phyloP scores from a whole-genome alignment of 768 basidiomycete genomes.

The Suillus occidentalis region DNA sequence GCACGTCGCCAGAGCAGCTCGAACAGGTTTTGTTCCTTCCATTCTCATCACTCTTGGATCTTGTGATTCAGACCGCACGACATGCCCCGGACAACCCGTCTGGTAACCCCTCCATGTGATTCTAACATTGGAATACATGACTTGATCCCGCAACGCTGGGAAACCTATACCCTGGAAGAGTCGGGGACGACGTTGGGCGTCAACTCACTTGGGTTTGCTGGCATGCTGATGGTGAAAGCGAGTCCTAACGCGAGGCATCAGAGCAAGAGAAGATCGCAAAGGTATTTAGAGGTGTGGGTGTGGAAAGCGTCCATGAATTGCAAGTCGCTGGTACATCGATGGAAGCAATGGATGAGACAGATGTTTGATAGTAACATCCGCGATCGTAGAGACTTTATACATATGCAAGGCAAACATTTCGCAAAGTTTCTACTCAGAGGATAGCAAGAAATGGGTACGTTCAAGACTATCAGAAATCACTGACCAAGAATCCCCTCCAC shows the following conservation, averaged over 20 bases:
- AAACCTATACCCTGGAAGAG: conserved; percentile 52
- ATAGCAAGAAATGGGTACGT: not conserved
- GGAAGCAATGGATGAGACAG: conserved; percentile 30
- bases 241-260: conserved; percentile 70
- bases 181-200: conserved; percentile 65
- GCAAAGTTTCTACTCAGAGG: not conserved
- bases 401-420: not conserved
- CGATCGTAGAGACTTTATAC: not conserved
- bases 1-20: conserved; percentile 40
- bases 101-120: conserved; percentile 72
- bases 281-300: conserved; percentile 63
- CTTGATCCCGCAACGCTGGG: conserved; percentile 74
- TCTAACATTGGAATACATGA: conserved; percentile 81
- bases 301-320: conserved; percentile 66
- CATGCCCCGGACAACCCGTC: conserved; percentile 61
- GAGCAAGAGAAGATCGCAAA: conserved; percentile 59
- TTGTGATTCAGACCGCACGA: conserved; percentile 71
- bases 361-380: not conserved
- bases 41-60: conserved; percentile 75
- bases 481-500: conserved; percentile 39
- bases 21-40: conserved; percentile 53
- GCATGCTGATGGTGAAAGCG: conserved; percentile 84
- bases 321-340: conserved; percentile 53
- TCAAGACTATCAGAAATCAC: conserved; percentile 6
- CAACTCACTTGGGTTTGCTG: conserved; percentile 89